Base-by-base conservation (phyloP, 75 land plant genomes). In the Pinus tabuliformis region DNA sequence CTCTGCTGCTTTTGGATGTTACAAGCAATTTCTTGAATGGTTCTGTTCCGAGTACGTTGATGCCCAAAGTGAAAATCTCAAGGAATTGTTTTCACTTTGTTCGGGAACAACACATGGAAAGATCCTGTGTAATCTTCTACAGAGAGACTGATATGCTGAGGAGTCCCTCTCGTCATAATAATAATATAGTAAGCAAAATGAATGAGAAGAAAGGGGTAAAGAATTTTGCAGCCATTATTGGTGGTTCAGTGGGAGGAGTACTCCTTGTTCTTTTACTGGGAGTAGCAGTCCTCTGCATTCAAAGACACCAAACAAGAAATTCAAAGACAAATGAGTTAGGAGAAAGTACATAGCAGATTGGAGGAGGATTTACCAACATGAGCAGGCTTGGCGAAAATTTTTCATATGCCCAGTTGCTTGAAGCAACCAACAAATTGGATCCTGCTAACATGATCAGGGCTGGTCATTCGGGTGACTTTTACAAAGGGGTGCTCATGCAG, bases 381-480 rank as follows among this genome's bases (percentile, higher is more conserved):
- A 37, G 24, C 18, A 58, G 18, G 15, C 37, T 81, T 52, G 83
- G 83, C 21, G 76, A 78, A 33, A 24, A 58, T 7, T 81, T 81
- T 58, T 24, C 81, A 14, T 81, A 70, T 54, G 75, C 18, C 4
- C 62, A 58, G 57, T 37, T 81, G 9, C 28, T 22, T 13, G 75
- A 60, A 26, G 83, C 83, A 24, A 81, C 83, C 57, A 22, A 72
- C 3, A 63, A 45, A 6, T 81, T 81, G 39, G 45, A 59, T 36
- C 21, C 76, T n/a, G 33, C 75, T 8, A 16, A 22, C 49, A 56
- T 81, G 57, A 58, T 81, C 64, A 80, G 60, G 42, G 59, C 17
- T 18, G 83, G 83, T 56, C 81, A 73, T 12, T 81, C 83, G 14
- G 83, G 83, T 5, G 82, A 79, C 12, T 56, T 81, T n/a, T 81